phyloP scores from a whole-genome alignment of 768 basidiomycete species.

The Sarcodon sp. region DNA sequence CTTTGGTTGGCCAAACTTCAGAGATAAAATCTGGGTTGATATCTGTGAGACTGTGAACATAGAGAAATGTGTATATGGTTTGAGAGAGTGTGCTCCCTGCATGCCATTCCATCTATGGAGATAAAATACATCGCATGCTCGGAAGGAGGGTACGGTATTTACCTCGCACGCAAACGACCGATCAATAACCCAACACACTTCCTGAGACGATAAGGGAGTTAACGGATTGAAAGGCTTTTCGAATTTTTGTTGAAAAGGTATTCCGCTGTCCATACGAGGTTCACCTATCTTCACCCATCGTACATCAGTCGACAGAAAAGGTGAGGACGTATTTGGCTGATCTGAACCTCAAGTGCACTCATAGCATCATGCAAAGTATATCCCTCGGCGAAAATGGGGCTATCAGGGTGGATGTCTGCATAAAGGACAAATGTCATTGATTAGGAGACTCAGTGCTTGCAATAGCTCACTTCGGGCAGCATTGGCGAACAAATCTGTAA shows the following conservation, averaged over 20 bases:
- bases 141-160: slow-evolving; percentile 10
- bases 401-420: slow-evolving; percentile 49
- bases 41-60: slow-evolving; percentile 51
- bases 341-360: slow-evolving; percentile 76
- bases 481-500: slow-evolving; percentile 43
- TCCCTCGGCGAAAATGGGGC: slow-evolving; percentile 51
- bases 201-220: slow-evolving; percentile 53
- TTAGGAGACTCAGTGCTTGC: not conserved
- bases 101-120: slow-evolving; percentile 75
- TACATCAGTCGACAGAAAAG: not conserved
- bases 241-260: slow-evolving; percentile 28
- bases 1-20: slow-evolving; percentile 12
- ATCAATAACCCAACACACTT: slow-evolving; percentile 85
- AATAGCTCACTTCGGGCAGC: slow-evolving; percentile 42
- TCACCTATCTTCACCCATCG: slow-evolving; percentile 60
- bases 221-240: slow-evolving; percentile 49
- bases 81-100: slow-evolving; percentile 75
- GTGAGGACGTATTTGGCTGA: not conserved
- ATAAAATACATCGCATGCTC: slow-evolving; percentile 5
- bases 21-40: slow-evolving; percentile 41
- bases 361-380: slow-evolving; percentile 83
- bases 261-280: slow-evolving; percentile 78
- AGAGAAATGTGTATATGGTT: slow-evolving; percentile 69
- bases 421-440: not conserved
- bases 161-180: slow-evolving; percentile 71